These are phyloP conservation scores for Hymenoscyphus occultus DNA, from an alignment of 2,329 filamentous ascomycete species.

Conservation along the genomic window DNA sequence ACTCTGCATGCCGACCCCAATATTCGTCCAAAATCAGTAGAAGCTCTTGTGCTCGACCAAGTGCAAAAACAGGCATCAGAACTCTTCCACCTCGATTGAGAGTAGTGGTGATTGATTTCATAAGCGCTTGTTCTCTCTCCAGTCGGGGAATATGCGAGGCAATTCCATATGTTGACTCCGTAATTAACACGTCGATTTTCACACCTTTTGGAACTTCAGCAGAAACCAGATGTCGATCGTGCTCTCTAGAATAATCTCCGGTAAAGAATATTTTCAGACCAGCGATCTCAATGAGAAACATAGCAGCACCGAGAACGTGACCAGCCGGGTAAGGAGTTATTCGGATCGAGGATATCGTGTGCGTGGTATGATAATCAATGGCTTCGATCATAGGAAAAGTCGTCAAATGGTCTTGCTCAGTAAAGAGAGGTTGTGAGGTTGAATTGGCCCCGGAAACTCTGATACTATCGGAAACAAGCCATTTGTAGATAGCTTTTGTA, in stretches of 20 bases:
- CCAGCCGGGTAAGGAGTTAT: conserved; percentile 97
- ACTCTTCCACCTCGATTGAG: conserved; percentile 89
- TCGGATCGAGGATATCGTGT: conserved; percentile 92
- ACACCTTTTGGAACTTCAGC: conserved; percentile 84
- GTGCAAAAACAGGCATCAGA: conserved; percentile 90
- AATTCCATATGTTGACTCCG: conserved; percentile 95
- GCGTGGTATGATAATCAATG: conserved; percentile 97
- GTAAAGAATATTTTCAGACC: conserved; percentile 97
- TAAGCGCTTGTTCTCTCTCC: conserved; percentile 87
- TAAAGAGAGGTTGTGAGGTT: conserved; percentile 76
- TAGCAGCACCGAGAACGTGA: conserved; percentile 95
- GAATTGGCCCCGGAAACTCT: conserved; percentile 74
- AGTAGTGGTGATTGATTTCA: conserved; percentile 91
- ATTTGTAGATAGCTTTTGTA: conserved; percentile 99
- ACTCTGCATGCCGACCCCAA: conserved; percentile 86
- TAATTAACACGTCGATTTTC: conserved; percentile 94
- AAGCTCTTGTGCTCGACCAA: conserved; percentile 90
- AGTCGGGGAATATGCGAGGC: conserved; percentile 87
- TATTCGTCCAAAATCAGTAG: conserved; percentile 95
- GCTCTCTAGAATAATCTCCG: conserved; percentile 93
- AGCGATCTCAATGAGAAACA: conserved; percentile 97
- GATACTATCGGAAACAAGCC: conserved; percentile 96
- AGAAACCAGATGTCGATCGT: conserved; percentile 92
- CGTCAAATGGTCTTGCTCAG: conserved; percentile 89
- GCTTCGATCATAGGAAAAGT: conserved; percentile 94